Conservation (phyloP, 164 flowering plant genomes). For the Kalanchoe fedtschenkoi region DNA sequence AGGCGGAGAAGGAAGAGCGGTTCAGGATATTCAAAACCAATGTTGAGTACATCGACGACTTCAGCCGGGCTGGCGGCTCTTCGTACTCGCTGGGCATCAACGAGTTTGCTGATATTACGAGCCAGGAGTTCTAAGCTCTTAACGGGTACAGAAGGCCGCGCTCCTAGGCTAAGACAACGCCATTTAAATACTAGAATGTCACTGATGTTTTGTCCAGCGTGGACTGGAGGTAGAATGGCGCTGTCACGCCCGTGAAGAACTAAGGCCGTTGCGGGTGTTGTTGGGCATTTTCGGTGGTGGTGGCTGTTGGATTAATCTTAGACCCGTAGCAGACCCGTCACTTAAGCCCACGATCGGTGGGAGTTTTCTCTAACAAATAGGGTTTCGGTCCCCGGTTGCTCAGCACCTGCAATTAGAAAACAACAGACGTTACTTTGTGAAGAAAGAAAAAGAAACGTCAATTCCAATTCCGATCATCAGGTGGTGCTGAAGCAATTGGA, state of each 20-base stretch:
- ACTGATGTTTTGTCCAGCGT: background rate
- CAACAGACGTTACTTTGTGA: too few relatives aligned
- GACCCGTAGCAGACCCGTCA: too few relatives aligned
- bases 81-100: background rate
- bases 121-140: background rate
- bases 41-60: constrained; percentile 3
- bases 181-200: background rate
- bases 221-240: constrained; percentile 3
- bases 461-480: too few relatives aligned
- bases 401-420: too few relatives aligned
- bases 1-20: background rate
- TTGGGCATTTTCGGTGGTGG: background rate
- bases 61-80: background rate
- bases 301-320: background rate
- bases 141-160: background rate
- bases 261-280: constrained; percentile 8
- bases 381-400: too few relatives aligned
- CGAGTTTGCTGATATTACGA: constrained; percentile 2
- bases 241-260: background rate
- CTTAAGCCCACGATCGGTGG: too few relatives aligned
- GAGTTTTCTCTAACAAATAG: too few relatives aligned
- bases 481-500: too few relatives aligned
- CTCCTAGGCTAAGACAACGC: background rate
- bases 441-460: too few relatives aligned
- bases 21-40: constrained; percentile 3